Base-by-base conservation (phyloP, 1,284 basidiomycete species). In the Cryptococcus neoformans region DNA sequence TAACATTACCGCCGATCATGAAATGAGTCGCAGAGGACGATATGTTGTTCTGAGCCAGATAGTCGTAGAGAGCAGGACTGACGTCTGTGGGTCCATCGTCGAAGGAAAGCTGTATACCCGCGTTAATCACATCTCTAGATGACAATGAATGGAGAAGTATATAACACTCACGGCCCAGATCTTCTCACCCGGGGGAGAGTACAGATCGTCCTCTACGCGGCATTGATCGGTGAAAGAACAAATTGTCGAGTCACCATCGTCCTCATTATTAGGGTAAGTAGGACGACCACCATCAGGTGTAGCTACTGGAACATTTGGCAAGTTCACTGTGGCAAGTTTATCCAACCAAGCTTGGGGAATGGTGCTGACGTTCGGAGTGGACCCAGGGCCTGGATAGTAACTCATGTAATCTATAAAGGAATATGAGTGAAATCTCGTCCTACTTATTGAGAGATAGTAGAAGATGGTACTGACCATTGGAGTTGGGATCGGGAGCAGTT, bases 1-100 rank as follows among this genome's bases (percentile, higher is more conserved):
- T 35, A 42, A 74, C 67, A 55, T 70, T 71, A n/a, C 67, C 72
- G 34, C 83, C 83, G 56, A 83, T 82, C 64, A 83, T 74, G 68
- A 83, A 84, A 70, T 84, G 83, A 17, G 83, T 84, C 5, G 81
- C 79, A 62, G 65, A 57, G 49, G 44, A 50, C 36, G 81, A 79
- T 59, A 82, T 72, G 61, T 81, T 75, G 62, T 82, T 75, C 56
- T 76, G 45, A 54, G 74, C 72, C 58, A 84, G 72, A 65, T 81
- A 83, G 60, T 78, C 66, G 66, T 83, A 79, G 38, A 83, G 73
- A n/a, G 66, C 62, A 7, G 79, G 78, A 6, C 80, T 81, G 57
- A 76, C 79, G 4, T 77, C 70, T 7, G 79, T 78, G 9, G 83
- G 82, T 34, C 82, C 81, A 62, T 82, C 81, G 62, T 82, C 81